Evolutionary conservation across 495 filamentous ascomycete genomes (phyloP).

Genomic region (Trypethelium eluteriae): DNA sequence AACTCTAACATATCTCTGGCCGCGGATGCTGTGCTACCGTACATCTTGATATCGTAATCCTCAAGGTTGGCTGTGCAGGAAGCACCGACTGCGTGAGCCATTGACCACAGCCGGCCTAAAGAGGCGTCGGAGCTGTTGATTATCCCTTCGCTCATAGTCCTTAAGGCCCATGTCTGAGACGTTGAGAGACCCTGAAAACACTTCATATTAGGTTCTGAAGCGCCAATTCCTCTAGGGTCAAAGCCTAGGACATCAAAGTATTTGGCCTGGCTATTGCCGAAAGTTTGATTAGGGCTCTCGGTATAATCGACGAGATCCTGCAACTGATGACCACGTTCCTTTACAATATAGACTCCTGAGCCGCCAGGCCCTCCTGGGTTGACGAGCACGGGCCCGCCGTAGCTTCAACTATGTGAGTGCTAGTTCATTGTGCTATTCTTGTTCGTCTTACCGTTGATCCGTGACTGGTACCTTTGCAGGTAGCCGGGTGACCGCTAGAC

Average conservation of each 20-base stretch:
- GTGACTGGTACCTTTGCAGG: constrained; percentile 38
- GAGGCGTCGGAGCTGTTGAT: constrained; percentile 34
- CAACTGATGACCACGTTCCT: constrained; percentile 21
- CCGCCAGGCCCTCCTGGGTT: constrained; percentile 44
- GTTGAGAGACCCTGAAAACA: constrained; percentile 37
- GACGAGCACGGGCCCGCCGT: constrained; percentile 38
- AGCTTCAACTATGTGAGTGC: neutral
- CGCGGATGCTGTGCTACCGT: constrained; percentile 22
- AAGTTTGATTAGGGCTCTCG: neutral
- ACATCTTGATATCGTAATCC: constrained; percentile 35
- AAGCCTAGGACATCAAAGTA: constrained; percentile 51
- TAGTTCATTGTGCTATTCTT: neutral
- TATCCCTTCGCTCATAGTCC: constrained; percentile 27
- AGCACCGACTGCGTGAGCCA: constrained; percentile 29
- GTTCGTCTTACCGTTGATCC: constrained; percentile 28
- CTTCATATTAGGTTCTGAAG: constrained; percentile 33
- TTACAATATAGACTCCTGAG: constrained; percentile 33
- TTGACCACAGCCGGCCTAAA: constrained; percentile 34
- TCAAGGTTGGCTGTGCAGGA: constrained; percentile 26
- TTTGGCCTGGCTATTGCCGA: constrained; percentile 26
- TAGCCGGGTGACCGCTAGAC: constrained; percentile 33
- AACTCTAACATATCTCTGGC: constrained; percentile 27
- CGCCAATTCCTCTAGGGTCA: constrained; percentile 41
- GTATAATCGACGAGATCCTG: constrained; percentile 37
- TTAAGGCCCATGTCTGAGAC: constrained; percentile 30